These are phyloP conservation scores for Kingdonia uniflora DNA, from an alignment of 164 flowering plant species.

Conservation along the genomic window DNA sequence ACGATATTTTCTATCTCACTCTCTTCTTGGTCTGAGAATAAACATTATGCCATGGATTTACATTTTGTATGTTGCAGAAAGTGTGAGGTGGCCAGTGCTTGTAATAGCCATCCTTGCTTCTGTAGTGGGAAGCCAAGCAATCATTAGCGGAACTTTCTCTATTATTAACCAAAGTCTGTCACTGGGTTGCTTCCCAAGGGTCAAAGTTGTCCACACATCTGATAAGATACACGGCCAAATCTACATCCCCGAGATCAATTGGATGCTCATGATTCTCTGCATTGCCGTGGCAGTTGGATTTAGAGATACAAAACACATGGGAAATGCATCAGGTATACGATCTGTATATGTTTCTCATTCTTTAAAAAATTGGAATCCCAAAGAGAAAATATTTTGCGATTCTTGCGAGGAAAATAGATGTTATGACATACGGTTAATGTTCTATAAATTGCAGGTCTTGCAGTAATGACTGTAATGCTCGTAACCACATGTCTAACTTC, in stretches of 20 bases:
- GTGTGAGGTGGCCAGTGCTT: slow-evolving; percentile 53
- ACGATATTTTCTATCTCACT: background rate
- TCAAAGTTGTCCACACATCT: slow-evolving; percentile 64
- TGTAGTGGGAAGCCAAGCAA: slow-evolving; percentile 59
- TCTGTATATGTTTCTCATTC: background rate
- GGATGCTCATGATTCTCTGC: slow-evolving; percentile 53
- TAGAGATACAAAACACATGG: slow-evolving; percentile 41
- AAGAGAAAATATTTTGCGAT: no score
- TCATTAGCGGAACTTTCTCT: slow-evolving; percentile 63
- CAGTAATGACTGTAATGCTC: slow-evolving; percentile 48
- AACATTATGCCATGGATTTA: no score
- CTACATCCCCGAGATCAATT: slow-evolving; percentile 72
- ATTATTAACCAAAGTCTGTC: slow-evolving; percentile 61
- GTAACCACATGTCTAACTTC: slow-evolving; percentile 61
- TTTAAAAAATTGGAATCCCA: no score
- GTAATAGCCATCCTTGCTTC: slow-evolving; percentile 54
- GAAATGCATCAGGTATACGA: slow-evolving; percentile 50
- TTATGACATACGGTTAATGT: no score
- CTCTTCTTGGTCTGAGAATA: background rate
- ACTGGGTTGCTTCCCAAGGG: slow-evolving; percentile 60
- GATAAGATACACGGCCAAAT: slow-evolving; percentile 53
- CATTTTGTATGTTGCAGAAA: slow-evolving; percentile 9
- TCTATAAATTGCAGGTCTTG: slow-evolving; percentile 55
- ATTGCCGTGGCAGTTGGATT: slow-evolving; percentile 43
- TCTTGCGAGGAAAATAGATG: background rate